Evolutionary conservation across 148 eudicot species (phyloP), one percentile per base, ranked within the genome.

Genomic region (Cornus kousa): DNA sequence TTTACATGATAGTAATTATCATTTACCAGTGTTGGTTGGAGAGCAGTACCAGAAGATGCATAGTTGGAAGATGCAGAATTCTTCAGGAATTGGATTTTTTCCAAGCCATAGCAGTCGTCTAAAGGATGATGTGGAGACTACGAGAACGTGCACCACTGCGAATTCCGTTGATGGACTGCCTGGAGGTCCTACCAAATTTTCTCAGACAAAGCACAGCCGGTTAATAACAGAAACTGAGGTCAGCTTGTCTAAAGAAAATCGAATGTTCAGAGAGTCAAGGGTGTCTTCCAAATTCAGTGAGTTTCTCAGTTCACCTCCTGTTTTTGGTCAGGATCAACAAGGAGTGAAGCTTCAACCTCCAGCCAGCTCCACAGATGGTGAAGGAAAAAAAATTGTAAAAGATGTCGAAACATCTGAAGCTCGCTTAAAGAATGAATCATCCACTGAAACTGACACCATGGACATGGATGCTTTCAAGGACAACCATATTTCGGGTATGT

Each of bases 391-490:
- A 76, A 82, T 81, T 72, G 53, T 53, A 43, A 84, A 79, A 17
- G 81, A 81, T 78, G 73, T 81, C 22, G 69, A 72, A 59, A 71
- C 85, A 72, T 75, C 78, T 67, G 87, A 86, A 82, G 80, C 78
- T 35, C 50, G 31, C 72, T 72, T 81, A 76, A 87, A 82, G 84
- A 85, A 87, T 80, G 97, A 95, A 76, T 86, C 91, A 17, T 93
- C 94, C 37, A 89, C 90, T 39, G 97, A 93, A 64, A 87, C 94
- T 68, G 89, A 89, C 68, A 82, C 87, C 70, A 76, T 87, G 91
- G 93, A 83, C 48, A 74, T 83, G 79, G 88, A 80, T 67, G 78
- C 76, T 72, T 80, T 80, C 48, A 73, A 81, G 77, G 86, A 80
- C 78, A 76, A 73, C 68, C 55, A 71, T 31, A 22, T 33, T 75